phyloP scores from a whole-genome alignment of 495 filamentous ascomycete species.

The Hyaloscypha bicolor region DNA sequence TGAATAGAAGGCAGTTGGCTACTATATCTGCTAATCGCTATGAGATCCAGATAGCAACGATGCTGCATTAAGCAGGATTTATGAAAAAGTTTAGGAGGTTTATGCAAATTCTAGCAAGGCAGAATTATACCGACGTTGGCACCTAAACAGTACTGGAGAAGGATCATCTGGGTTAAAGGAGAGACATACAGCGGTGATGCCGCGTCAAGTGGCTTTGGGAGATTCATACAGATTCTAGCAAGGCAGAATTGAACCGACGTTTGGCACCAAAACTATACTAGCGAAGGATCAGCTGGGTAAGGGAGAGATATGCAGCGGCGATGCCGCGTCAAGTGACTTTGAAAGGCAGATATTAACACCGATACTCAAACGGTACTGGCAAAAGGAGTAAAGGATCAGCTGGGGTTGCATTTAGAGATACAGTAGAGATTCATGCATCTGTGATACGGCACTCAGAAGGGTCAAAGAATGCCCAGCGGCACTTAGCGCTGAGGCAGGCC shows the following conservation, averaged over 20 bases:
- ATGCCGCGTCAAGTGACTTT: too few relatives aligned
- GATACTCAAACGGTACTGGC: too few relatives aligned
- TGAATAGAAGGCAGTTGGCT: neutral
- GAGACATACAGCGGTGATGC: too few relatives aligned
- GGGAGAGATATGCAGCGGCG: too few relatives aligned
- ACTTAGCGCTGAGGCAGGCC: conserved; percentile 1
- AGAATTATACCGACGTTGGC: neutral
- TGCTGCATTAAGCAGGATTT: neutral
- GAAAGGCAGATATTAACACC: neutral
- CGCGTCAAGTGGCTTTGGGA: neutral
- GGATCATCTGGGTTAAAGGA: too few relatives aligned
- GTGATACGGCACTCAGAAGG: too few relatives aligned
- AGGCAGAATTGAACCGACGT: neutral
- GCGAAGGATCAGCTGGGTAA: too few relatives aligned
- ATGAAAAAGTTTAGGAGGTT: neutral
- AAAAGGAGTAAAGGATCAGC: too few relatives aligned
- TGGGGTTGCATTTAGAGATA: too few relatives aligned
- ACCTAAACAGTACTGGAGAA: neutral
- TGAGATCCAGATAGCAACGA: neutral
- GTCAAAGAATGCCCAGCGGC: neutral
- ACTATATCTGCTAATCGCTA: neutral
- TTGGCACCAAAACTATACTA: too few relatives aligned
- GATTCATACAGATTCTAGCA: conserved; percentile 9
- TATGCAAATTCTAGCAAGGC: conserved; percentile 2
- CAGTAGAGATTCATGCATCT: too few relatives aligned